Evolutionary conservation across 106 monocot genomes (phyloP).

Genomic region (Dendrobium catenatum): DNA sequence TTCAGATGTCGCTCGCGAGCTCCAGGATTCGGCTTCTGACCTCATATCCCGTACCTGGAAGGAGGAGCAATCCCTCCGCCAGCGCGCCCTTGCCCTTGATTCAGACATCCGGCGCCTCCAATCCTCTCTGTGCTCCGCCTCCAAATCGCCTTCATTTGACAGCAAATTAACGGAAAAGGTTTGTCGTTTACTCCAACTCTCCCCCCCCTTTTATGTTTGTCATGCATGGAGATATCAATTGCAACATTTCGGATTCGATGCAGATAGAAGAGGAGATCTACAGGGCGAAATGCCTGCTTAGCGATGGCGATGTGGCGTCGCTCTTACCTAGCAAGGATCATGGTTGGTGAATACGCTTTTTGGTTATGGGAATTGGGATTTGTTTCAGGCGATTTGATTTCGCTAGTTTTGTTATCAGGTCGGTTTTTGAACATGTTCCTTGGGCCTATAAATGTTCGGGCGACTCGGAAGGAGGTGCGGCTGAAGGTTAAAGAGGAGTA

Average conservation of each 20-base stretch:
- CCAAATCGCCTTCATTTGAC: conserved; percentile 19
- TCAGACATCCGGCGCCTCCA: conserved; percentile 63
- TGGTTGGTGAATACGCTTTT: conserved; percentile 23
- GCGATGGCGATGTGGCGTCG: conserved; percentile 64
- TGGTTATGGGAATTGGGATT: not conserved
- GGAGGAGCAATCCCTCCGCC: conserved; percentile 77
- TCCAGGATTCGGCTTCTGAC: conserved; percentile 68
- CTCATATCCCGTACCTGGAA: conserved; percentile 47
- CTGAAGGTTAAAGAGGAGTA: conserved; percentile 95
- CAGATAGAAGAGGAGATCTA: conserved; percentile 80
- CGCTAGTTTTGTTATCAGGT: conserved; percentile 24
- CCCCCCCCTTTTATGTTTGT: not conserved
- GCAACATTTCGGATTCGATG: not conserved
- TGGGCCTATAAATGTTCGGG: conserved; percentile 81
- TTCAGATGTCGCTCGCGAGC: conserved; percentile 52
- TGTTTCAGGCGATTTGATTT: not conserved
- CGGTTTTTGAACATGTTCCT: conserved; percentile 85
- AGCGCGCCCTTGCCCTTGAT: conserved; percentile 64
- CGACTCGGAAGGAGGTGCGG: conserved; percentile 73
- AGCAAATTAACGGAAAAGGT: conserved; percentile 68
- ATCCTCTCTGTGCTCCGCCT: conserved; percentile 16
- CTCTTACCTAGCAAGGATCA: conserved; percentile 76
- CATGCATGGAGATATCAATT: not conserved
- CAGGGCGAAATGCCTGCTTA: conserved; percentile 54
- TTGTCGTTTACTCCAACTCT: not conserved